Evolutionary conservation across 371 early-diverging fungal genomes (phyloP), one percentile per base, ranked within the genome.

Genomic region (Zopfochytrium polystomum): DNA sequence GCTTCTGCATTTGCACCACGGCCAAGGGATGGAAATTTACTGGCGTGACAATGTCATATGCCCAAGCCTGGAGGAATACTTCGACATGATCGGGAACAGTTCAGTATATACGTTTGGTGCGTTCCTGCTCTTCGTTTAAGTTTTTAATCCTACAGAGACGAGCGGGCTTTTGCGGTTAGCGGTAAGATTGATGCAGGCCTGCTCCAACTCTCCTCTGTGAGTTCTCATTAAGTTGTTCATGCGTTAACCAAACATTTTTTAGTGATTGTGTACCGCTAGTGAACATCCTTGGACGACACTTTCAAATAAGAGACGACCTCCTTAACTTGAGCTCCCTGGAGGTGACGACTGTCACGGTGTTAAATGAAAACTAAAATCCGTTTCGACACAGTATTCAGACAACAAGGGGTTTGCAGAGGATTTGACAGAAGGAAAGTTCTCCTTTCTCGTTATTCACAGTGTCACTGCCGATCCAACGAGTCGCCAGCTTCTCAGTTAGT

Each of bases 401-500:
- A 90, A 88, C 76, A 98, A 98, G 69, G 96, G 96, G 23, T 98
- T 90, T 69, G 94, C 94, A 60, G 96, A 98, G 75, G 98, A 98
- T 68, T 70, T 98, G 61, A 93, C 94, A 0, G 98, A 98, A 75
- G 98, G 98, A 64, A 98, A 98, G 73, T 98, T 94, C 72, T 95
- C 95, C 7, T 96, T 90, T 65, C 93, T 93, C 0, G 85, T 96
- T 59, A 90, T 94, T 22, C 95, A 92, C 63, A n/a, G n/a, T n/a
- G n/a, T n/a, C n/a, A n/a, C n/a, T n/a, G n/a, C n/a, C n/a, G n/a
- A n/a, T n/a, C n/a, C n/a, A n/a, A n/a, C n/a, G n/a, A n/a, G n/a
- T n/a, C n/a, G n/a, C n/a, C n/a, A n/a, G n/a, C n/a, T n/a, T n/a
- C n/a, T n/a, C n/a, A n/a, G n/a, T n/a, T n/a, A n/a, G n/a, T n/a